Conservation (phyloP, 2,329 filamentous ascomycete species). For the Zasmidium citrigriseum region DNA sequence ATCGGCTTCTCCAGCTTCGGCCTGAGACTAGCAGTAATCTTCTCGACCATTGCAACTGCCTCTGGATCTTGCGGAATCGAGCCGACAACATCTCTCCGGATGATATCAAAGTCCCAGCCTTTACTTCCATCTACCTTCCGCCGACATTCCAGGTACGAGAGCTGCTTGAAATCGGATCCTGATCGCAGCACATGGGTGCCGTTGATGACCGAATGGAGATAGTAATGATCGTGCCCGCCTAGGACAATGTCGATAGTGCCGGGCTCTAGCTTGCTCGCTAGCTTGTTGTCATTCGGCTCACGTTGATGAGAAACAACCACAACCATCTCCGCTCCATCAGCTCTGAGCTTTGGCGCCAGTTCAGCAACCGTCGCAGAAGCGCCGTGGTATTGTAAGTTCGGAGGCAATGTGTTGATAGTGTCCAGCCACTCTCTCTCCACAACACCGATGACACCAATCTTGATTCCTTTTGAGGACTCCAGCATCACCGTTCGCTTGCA, state of each 20-base stretch:
- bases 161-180: conserved; percentile 87
- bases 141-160: conserved; percentile 82
- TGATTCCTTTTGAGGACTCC: conserved; percentile 79
- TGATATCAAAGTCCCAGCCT: conserved; percentile 67
- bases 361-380: conserved; percentile 74
- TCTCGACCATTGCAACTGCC: conserved; percentile 64
- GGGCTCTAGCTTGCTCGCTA: conserved; percentile 69
- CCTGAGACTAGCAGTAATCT: conserved; percentile 71
- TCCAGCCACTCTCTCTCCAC: conserved; percentile 87
- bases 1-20: conserved; percentile 78
- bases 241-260: conserved; percentile 79
- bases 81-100: conserved; percentile 54
- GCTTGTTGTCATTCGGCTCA: conserved; percentile 85
- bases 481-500: conserved; percentile 75
- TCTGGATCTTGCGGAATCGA: conserved; percentile 64
- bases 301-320: conserved; percentile 82
- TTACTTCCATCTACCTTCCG: conserved; percentile 50
- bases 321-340: conserved; percentile 78
- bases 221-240: conserved; percentile 89
- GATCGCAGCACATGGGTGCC: conserved; percentile 82
- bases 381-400: conserved; percentile 78
- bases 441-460: conserved; percentile 80
- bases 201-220: conserved; percentile 74
- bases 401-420: conserved; percentile 83
- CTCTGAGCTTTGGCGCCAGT: conserved; percentile 70